A percentile compares a stretch with the other conserved stretches of the same genome.
phyloP scores from a whole-genome alignment of 2,329 filamentous ascomycete species.

The Pseudogymnoascus sp. region DNA sequence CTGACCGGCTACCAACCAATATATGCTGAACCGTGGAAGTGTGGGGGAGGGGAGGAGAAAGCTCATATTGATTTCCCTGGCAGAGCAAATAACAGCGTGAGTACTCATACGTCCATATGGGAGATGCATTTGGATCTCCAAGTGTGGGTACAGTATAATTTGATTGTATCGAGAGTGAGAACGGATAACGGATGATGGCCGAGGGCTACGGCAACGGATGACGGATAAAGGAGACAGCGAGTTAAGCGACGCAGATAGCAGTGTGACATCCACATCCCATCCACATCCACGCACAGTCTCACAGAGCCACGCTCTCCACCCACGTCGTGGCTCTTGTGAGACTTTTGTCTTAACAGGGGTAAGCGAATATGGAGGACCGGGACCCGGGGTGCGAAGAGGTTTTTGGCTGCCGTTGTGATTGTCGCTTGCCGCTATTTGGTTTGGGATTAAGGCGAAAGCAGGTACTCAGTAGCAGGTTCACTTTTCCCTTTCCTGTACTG shows the following conservation, averaged over 20 bases:
- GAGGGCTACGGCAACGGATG: background rate
- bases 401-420: constrained; percentile 2
- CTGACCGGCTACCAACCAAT: background rate
- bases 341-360: background rate
- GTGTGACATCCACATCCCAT: background rate
- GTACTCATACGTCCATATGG: background rate
- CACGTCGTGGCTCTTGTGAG: background rate
- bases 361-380: background rate
- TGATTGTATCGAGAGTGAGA: background rate
- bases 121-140: background rate
- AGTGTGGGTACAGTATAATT: background rate
- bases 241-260: background rate
- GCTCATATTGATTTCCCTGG: background rate
- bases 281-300: background rate
- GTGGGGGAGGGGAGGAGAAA: background rate
- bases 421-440: background rate
- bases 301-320: background rate
- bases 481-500: background rate
- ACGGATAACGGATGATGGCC: background rate
- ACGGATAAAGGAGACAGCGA: background rate
- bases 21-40: background rate
- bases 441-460: background rate
- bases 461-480: background rate
- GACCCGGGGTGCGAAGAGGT: background rate
- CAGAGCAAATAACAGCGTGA: background rate